These are phyloP conservation scores for Termitomyces sp. DNA, from an alignment of 1,284 basidiomycete species.

Conservation along the genomic window DNA sequence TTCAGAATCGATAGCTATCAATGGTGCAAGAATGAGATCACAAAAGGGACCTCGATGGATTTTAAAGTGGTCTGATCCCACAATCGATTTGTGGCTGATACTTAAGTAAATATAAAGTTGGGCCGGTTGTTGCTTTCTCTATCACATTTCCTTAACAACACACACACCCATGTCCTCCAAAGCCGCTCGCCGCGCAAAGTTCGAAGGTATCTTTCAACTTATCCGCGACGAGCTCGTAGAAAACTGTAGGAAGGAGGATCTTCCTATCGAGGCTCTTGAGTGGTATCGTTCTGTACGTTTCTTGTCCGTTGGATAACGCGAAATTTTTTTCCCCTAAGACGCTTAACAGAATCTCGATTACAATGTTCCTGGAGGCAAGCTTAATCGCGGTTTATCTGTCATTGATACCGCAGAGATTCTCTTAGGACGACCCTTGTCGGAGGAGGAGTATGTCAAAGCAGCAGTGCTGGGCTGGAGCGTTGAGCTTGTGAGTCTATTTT, in stretches of 20 bases:
- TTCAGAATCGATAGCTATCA: neutral
- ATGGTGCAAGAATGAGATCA: too few relatives aligned
- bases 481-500: constrained; percentile 66
- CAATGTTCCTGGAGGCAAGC: constrained; percentile 95
- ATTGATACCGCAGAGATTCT: constrained; percentile 92
- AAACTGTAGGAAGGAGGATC: constrained; percentile 61
- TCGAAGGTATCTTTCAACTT: constrained; percentile 46
- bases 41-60: neutral
- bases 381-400: constrained; percentile 94
- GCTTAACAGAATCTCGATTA: constrained; percentile 78
- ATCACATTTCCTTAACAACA: neutral
- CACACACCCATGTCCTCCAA: constrained; percentile 17
- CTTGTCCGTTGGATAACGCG: constrained; percentile 5
- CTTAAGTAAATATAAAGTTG: constrained; percentile 1
- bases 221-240: constrained; percentile 59
- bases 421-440: constrained; percentile 60
- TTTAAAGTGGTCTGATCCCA: constrained; percentile 10
- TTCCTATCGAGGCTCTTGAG: constrained; percentile 78
- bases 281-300: constrained; percentile 75
- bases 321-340: neutral
- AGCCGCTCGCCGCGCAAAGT: constrained; percentile 41
- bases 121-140: neutral
- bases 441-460: constrained; percentile 86
- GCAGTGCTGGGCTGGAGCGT: constrained; percentile 96
- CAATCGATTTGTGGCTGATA: constrained; percentile 1